Percentiles rank a stretch among this genome's conserved stretches.
phyloP scores from a whole-genome alignment of 2,329 filamentous ascomycete species.

The Xylariales sp. region DNA sequence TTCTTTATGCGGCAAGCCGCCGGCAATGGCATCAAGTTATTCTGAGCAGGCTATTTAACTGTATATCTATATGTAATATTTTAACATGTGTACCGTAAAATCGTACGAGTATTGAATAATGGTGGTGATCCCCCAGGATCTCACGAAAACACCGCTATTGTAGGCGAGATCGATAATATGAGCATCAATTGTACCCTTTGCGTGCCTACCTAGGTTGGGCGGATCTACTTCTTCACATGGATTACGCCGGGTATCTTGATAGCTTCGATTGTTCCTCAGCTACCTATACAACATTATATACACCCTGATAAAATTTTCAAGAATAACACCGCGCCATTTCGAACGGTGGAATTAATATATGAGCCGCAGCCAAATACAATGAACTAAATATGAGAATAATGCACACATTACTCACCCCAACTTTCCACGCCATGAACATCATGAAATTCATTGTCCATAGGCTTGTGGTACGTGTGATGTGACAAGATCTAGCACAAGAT shows the following conservation, averaged over 20 bases:
- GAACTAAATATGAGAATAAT: no score
- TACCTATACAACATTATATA: neutral
- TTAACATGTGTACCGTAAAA: constrained; percentile 22
- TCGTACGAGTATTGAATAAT: constrained; percentile 14
- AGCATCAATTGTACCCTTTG: neutral
- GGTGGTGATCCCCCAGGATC: neutral
- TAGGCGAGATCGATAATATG: neutral
- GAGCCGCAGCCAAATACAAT: no score
- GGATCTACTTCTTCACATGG: neutral
- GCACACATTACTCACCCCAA: neutral
- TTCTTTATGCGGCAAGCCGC: constrained; percentile 85
- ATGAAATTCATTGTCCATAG: no score
- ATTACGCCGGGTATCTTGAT: neutral
- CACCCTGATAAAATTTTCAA: neutral
- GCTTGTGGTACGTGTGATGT: no score
- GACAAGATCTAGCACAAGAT: no score
- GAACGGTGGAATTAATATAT: neutral
- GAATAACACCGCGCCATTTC: neutral
- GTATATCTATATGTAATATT: constrained; percentile 8
- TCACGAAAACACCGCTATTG: neutral
- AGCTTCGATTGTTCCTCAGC: neutral
- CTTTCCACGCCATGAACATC: neutral
- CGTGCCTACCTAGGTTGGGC: no score
- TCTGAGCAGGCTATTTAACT: constrained; percentile 28
- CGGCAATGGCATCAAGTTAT: constrained; percentile 57